Evolutionary conservation across 768 basidiomycete genomes (phyloP), one percentile per base, ranked within the genome.

Genomic region (Leccinum uliginosum): DNA sequence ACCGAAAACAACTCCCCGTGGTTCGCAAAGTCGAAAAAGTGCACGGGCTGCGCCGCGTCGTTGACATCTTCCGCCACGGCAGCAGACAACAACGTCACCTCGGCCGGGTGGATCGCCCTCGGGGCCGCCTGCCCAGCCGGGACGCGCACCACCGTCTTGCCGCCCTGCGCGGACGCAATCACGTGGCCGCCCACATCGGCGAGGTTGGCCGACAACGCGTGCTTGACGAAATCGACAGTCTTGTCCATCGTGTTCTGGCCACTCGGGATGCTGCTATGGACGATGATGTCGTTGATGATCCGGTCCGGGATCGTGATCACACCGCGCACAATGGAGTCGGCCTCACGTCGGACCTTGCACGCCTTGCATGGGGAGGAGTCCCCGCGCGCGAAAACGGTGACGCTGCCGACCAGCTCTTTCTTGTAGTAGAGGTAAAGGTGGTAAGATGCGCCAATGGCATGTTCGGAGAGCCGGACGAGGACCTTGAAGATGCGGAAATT

Each of bases 401-500:
- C 34, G 17, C 45, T 53, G 17, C 70, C 68, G 6, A 70, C 46
- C 9, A 64, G 52, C 26, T 62, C 53, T 6, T 53, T n/a, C 44
- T 58, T 62, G 50, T 59, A 60, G 50, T 51, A 53, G 7, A 71
- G 56, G 50, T 65, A 51, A 38, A 71, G 55, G 52, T 58, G 52
- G 57, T 72, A 72, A 4, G 69, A 62, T 9, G 54, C 44, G 26
- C 64, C 61, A 40, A 65, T 56, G 4, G 67, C 65, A 23, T 68
- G 62, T 44, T 71, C 68, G 4, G 44, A 46, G 46, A 71, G 69
- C 29, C 55, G 54, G 51, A 60, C 65, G 27, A 67, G 57, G 29
- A 72, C 58, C 30, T 61, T 56, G 55, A 68, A 71, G 32, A 62
- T 19, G 17, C 71, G 69, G 59, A 62, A 72, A 44, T 59, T 50